These are phyloP conservation scores for Uronychia setigera DNA, from an alignment of 73 alveolate genomes.

Conservation along the genomic window DNA sequence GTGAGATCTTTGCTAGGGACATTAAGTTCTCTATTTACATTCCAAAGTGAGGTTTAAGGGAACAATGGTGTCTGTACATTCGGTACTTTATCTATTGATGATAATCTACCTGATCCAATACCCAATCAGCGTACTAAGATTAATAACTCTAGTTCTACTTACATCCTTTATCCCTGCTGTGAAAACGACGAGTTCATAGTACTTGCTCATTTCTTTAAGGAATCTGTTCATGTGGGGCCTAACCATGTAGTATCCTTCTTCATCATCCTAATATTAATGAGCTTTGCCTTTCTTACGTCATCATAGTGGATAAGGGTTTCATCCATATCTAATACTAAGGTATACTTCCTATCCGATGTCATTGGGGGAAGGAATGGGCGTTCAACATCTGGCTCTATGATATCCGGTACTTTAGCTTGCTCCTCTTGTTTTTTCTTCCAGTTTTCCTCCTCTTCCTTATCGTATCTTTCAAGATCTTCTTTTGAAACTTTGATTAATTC, in stretches of 20 bases:
- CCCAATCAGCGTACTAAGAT: slow-evolving; percentile 61
- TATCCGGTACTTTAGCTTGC: neutral
- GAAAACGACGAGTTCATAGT: slow-evolving; percentile 93
- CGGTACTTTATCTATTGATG: slow-evolving; percentile 73
- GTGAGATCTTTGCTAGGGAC: slow-evolving; percentile 64
- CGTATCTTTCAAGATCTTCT: too few species aligned
- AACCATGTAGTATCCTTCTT: slow-evolving; percentile 88
- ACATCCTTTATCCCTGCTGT: slow-evolving; percentile 94
- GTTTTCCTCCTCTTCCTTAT: too few species aligned
- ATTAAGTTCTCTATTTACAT: neutral
- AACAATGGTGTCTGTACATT: slow-evolving; percentile 88
- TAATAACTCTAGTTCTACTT: neutral
- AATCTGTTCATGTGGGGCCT: slow-evolving; percentile 91
- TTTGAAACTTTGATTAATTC: too few species aligned
- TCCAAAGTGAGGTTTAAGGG: neutral
- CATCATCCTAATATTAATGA: slow-evolving; percentile 54
- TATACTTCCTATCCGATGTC: slow-evolving; percentile 65
- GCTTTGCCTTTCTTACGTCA: slow-evolving; percentile 14
- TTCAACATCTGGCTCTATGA: neutral
- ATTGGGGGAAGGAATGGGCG: slow-evolving; percentile 72
- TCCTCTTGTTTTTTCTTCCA: too few species aligned
- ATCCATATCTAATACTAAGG: slow-evolving; percentile 96
- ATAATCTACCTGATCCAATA: slow-evolving; percentile 84
- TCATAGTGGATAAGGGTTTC: slow-evolving; percentile 96
- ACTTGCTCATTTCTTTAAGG: slow-evolving; percentile 84